Evolutionary conservation across 2,329 filamentous ascomycete species (phyloP), one percentile per base, ranked within the genome.

Genomic region (Diplodia scrobiculata): DNA sequence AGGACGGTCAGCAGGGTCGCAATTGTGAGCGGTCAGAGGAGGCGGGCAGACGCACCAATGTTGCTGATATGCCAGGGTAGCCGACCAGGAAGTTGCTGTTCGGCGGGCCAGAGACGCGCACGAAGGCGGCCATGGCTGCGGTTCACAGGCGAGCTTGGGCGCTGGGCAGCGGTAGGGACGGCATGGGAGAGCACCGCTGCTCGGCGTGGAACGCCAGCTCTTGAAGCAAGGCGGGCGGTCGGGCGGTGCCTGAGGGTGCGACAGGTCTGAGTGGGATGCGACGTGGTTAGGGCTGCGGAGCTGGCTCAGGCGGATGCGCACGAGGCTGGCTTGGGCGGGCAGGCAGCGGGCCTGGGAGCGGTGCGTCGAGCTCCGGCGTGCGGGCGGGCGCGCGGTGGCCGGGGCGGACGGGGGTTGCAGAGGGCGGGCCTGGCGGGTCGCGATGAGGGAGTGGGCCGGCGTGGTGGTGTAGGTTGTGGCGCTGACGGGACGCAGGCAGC

Each of bases 11-110:
- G 63, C 17, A 59, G 21, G 38, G 50, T 55, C 52, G 41, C 63
- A 32, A 45, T 54, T 47, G 34, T 60, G 66, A 63, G 66, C 59
- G 54, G 41, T 45, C 38, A 45, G 38, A 32, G 67, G 5, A 19
- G 14, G 38, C 34, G 19, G 38, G n/a, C 38, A n/a, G n/a, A 87
- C 91, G 81, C 85, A 97, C 93, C 86, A 97, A 80, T 45, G 95
- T 99, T 74, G 95, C 95, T 66, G 94, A 97, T 79, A 99, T 98
- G 72, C 95, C 95, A 66, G 95, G 95, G 79, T 98, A 99, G 73
- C 95, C 95, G 72, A 98, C 92, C 70, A 98, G 85, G 77, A 97
- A 97, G 81, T 91, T 95, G 81, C 92, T 95, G 81, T 99, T 99
- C 73, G 95, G 93, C 77, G 93, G 93, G 77, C 95, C 95, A 72